Conservation (phyloP, 306 rosid species). For the Crotalaria pallida region DNA sequence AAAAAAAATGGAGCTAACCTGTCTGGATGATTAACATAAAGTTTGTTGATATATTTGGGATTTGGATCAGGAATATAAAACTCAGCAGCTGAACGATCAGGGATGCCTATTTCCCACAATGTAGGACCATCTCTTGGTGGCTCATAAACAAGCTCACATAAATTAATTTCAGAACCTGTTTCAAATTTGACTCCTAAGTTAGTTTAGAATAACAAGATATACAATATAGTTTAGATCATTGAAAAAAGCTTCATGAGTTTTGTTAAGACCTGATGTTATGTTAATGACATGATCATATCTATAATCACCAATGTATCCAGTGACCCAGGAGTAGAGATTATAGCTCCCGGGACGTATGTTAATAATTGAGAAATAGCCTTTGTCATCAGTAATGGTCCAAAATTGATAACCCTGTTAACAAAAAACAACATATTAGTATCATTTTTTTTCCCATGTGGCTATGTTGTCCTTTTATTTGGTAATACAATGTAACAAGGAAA, state of each 20-base stretch:
- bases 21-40: constrained; percentile 61
- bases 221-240: not conserved
- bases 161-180: constrained; percentile 45
- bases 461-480: not conserved
- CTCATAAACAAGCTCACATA: constrained; percentile 48
- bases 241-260: not conserved
- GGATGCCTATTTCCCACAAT: constrained; percentile 78
- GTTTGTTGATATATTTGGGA: constrained; percentile 52
- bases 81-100: constrained; percentile 75
- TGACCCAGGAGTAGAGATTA: constrained; percentile 68
- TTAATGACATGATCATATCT: constrained; percentile 24
- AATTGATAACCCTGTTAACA: constrained; percentile 79
- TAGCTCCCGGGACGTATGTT: constrained; percentile 49
- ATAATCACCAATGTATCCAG: constrained; percentile 65
- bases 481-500: not conserved
- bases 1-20: constrained; percentile 41
- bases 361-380: constrained; percentile 55
- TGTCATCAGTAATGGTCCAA: constrained; percentile 66
- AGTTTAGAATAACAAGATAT: not conserved
- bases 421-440: not conserved
- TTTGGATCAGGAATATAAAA: constrained; percentile 68
- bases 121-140: constrained; percentile 77
- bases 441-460: not conserved
- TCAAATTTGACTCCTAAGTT: not conserved
- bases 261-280: constrained; percentile 55